Conservation (phyloP, 2,329 filamentous ascomycete genomes). For the Knufia fluminis region DNA sequence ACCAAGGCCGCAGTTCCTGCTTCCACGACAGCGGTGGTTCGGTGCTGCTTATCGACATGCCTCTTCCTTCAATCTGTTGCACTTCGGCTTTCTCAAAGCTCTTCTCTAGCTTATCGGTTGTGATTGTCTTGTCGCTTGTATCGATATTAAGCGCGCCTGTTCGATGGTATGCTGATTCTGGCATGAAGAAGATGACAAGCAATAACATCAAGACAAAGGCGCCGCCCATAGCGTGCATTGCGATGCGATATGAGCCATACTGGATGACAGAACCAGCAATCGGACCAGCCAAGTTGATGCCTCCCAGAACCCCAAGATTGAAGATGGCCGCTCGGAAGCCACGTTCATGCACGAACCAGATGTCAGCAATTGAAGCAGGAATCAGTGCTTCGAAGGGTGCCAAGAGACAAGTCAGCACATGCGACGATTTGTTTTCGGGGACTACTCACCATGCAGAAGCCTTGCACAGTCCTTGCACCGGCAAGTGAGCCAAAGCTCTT, state of each 20-base stretch:
- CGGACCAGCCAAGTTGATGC: conserved; percentile 34
- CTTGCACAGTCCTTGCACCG: conserved; percentile 15
- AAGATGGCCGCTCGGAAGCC: conserved; percentile 34
- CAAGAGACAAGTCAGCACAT: conserved; percentile 26
- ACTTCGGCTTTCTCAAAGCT: conserved; percentile 14
- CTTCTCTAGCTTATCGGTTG: conserved; percentile 22
- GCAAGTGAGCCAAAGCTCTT: conserved; percentile 12
- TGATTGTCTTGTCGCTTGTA: conserved; percentile 24
- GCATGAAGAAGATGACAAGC: conserved; percentile 36
- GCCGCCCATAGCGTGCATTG: conserved; percentile 34
- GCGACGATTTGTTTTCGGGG: conserved; percentile 8
- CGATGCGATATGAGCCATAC: conserved; percentile 28
- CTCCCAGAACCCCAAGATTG: conserved; percentile 34
- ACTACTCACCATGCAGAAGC: conserved; percentile 27
- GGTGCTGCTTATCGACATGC: conserved; percentile 3
- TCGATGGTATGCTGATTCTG: conserved; percentile 32
- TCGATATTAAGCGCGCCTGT: conserved; percentile 30
- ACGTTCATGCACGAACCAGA: conserved; percentile 56
- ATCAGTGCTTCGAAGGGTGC: conserved; percentile 26
- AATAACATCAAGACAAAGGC: conserved; percentile 32
- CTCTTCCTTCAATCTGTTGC: not conserved
- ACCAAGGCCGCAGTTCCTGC: conserved; percentile 29
- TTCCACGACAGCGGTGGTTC: conserved; percentile 24
- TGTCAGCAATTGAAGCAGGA: conserved; percentile 51
- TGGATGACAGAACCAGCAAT: conserved; percentile 34